phyloP scores from a whole-genome alignment of 352 stramenopile species.

The Globisporangium uncinulatum region DNA sequence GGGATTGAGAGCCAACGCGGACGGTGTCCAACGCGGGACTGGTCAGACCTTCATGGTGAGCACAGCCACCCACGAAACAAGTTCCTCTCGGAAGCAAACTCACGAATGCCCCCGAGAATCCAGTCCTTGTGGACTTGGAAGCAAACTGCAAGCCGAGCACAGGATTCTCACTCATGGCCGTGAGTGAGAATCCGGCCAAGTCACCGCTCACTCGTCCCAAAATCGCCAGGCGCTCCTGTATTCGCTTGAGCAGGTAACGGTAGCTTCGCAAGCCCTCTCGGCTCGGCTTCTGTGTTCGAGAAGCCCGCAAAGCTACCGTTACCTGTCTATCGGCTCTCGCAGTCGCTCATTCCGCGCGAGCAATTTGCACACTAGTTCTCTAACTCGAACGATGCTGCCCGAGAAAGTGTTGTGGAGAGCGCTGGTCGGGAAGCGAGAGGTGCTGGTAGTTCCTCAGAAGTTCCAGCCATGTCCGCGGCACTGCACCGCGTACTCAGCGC shows the following conservation, averaged over 20 bases:
- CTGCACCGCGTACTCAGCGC: constrained; percentile 42
- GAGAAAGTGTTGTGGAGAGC: constrained; percentile 5
- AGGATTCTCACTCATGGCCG: too few species aligned
- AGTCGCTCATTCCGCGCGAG: background rate
- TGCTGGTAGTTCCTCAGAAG: background rate
- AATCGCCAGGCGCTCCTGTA: background rate
- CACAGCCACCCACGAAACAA: too few species aligned
- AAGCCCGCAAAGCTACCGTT: too few species aligned
- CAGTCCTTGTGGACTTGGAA: too few species aligned
- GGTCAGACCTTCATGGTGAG: too few species aligned
- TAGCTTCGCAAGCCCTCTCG: background rate
- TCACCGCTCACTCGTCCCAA: background rate
- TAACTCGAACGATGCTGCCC: background rate
- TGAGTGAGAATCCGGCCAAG: background rate
- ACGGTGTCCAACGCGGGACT: too few species aligned
- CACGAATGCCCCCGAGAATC: too few species aligned
- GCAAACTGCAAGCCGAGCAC: too few species aligned
- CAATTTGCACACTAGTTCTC: background rate
- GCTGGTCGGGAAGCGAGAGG: background rate
- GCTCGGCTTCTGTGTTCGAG: too few species aligned
- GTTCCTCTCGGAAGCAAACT: too few species aligned
- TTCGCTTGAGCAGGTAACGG: constrained; percentile 8
- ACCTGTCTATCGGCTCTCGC: background rate
- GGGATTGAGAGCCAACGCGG: too few species aligned
- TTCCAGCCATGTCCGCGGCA: background rate